Evolutionary conservation across 257 asterid species (phyloP).

Genomic region (Coffea eugenioides): DNA sequence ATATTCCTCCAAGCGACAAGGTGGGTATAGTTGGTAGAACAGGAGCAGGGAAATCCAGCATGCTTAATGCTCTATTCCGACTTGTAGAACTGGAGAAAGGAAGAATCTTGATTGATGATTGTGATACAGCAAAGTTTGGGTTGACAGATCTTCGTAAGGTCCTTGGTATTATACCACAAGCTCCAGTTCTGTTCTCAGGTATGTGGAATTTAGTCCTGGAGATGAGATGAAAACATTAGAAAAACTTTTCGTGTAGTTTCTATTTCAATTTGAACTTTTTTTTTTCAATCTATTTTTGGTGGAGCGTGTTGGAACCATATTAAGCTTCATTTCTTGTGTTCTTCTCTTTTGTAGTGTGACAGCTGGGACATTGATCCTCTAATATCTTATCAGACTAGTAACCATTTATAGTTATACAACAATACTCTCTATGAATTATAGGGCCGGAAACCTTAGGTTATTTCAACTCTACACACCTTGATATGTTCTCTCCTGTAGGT

Average conservation of each 20-base stretch:
- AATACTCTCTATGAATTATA: too few species aligned
- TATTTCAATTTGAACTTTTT: background rate
- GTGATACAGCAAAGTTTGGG: conserved; percentile 76
- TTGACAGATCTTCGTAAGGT: conserved; percentile 83
- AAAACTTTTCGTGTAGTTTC: background rate
- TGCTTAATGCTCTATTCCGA: conserved; percentile 93
- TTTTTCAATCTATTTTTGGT: background rate
- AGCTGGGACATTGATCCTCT: background rate
- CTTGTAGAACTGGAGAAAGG: conserved; percentile 89
- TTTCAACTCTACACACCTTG: too few species aligned
- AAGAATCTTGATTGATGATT: conserved; percentile 72
- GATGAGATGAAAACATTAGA: background rate
- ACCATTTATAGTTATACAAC: background rate
- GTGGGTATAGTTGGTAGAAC: conserved; percentile 98
- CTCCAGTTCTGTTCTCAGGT: conserved; percentile 99
- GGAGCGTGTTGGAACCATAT: background rate
- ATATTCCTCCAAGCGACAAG: conserved; percentile 78
- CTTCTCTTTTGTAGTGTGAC: background rate
- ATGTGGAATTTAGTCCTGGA: conserved; percentile 18
- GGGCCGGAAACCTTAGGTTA: too few species aligned
- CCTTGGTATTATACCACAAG: conserved; percentile 94
- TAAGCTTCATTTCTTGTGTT: background rate
- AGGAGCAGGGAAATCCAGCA: conserved; percentile 98
- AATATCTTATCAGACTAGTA: too few species aligned
- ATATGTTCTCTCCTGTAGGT: too few species aligned